These are phyloP conservation scores for Viola odorata DNA, from an alignment of 345 rosid genomes.

Conservation along the genomic window DNA sequence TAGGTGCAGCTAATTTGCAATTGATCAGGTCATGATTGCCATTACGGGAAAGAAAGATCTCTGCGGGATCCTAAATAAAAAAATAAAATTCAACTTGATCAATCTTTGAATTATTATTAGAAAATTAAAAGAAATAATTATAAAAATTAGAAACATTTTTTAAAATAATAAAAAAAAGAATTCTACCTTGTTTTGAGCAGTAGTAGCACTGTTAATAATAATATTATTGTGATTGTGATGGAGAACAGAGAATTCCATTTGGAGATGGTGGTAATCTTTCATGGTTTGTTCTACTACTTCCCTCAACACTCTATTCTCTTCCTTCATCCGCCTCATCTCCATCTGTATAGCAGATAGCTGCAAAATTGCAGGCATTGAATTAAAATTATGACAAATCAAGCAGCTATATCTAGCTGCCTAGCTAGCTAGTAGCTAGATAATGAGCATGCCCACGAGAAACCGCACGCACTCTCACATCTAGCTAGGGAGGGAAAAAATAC, in stretches of 20 bases:
- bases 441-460: too few species aligned
- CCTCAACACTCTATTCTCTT: slow-evolving; percentile 51
- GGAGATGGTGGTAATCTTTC: slow-evolving; percentile 53
- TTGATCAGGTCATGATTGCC: slow-evolving; percentile 7
- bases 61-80: slow-evolving; percentile 27
- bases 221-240: slow-evolving; percentile 29
- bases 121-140: neutral
- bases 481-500: too few species aligned
- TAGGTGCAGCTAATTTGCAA: neutral
- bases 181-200: slow-evolving; percentile 27
- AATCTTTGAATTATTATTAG: neutral
- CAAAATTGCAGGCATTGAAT: neutral
- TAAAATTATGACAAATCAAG: neutral
- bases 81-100: neutral
- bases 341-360: slow-evolving; percentile 38
- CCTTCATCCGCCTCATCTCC: slow-evolving; percentile 56
- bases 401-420: neutral
- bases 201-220: too few species aligned
- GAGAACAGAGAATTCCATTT: slow-evolving; percentile 32
- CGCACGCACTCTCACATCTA: too few species aligned
- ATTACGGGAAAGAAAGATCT: slow-evolving; percentile 29
- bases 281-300: slow-evolving; percentile 49
- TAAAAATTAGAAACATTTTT: neutral
- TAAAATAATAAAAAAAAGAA: too few species aligned
- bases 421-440: neutral